Percentiles rank a stretch among this genome's conserved stretches.
Evolutionary conservation across 345 rosid species (phyloP).

Genomic region (Citrus inodora): DNA sequence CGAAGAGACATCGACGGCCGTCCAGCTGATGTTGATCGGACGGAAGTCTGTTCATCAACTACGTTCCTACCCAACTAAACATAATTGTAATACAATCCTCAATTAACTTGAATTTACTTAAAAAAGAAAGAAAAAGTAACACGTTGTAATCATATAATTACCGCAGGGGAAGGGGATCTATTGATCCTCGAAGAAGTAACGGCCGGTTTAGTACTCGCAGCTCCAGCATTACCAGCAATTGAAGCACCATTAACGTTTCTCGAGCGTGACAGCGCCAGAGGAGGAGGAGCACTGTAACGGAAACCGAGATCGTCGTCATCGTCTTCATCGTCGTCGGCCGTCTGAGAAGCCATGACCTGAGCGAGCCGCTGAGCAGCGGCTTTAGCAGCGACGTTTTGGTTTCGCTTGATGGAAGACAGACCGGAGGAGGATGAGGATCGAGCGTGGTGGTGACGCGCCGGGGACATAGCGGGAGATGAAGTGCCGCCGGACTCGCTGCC

Average conservation of each 20-base stretch:
- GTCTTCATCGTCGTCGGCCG: slow-evolving; percentile 77
- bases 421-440: slow-evolving; percentile 70
- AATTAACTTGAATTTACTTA: neutral
- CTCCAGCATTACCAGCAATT: slow-evolving; percentile 4
- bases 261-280: slow-evolving; percentile 47
- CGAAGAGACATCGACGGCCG: slow-evolving; percentile 50
- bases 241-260: slow-evolving; percentile 32
- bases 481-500: slow-evolving; percentile 50
- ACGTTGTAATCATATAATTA: slow-evolving; percentile 19
- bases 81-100: slow-evolving; percentile 1
- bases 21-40: slow-evolving; percentile 58
- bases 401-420: slow-evolving; percentile 77
- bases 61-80: slow-evolving; percentile 52
- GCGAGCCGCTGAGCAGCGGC: slow-evolving; percentile 98
- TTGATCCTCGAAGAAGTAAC: slow-evolving; percentile 39
- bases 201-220: slow-evolving; percentile 25
- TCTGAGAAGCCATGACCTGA: slow-evolving; percentile 98
- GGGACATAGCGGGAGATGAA: slow-evolving; percentile 56
- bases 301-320: slow-evolving; percentile 71
- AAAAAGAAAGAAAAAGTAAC: slow-evolving; percentile 3
- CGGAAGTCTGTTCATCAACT: slow-evolving; percentile 42
- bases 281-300: slow-evolving; percentile 86
- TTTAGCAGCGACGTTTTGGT: slow-evolving; percentile 92
- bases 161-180: slow-evolving; percentile 95
- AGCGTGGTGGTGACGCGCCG: slow-evolving; percentile 58